phyloP scores from a whole-genome alignment of 1,139 yeast species.

The Taphrina sp. region DNA sequence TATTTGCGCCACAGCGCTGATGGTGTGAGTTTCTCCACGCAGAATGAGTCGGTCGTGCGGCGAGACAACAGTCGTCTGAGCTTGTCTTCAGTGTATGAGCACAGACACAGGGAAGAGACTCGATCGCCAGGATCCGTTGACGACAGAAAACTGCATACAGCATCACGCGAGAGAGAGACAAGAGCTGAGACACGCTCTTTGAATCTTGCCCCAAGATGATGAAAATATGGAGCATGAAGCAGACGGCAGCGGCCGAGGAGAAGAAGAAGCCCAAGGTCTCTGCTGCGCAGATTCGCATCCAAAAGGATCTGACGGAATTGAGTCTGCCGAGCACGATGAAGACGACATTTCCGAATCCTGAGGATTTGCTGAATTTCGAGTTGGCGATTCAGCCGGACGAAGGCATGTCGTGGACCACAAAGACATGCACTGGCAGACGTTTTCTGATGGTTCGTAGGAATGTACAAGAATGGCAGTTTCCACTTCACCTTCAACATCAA shows the following conservation, averaged over 20 bases:
- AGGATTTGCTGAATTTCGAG: constrained; percentile 60
- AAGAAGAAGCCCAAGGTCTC: constrained; percentile 50
- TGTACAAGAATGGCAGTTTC: constrained; percentile 68
- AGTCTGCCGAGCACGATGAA: constrained; percentile 65
- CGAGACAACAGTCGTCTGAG: too few relatives aligned
- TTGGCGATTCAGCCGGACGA: constrained; percentile 68
- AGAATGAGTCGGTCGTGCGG: too few relatives aligned
- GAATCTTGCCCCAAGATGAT: constrained; percentile 29
- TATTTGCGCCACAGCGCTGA: too few relatives aligned
- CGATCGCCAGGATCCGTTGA: too few relatives aligned
- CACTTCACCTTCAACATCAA: constrained; percentile 62
- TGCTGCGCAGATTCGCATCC: constrained; percentile 50
- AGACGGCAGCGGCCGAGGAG: constrained; percentile 35
- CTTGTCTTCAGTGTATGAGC: too few relatives aligned
- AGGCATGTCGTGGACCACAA: constrained; percentile 56
- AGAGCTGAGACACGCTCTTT: too few relatives aligned
- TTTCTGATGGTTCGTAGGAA: constrained; percentile 38
- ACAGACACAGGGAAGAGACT: too few relatives aligned
- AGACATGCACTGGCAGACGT: not conserved
- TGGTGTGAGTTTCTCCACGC: too few relatives aligned
- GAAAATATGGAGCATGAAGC: constrained; percentile 35
- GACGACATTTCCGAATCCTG: constrained; percentile 56
- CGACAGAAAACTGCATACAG: too few relatives aligned
- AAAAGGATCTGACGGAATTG: constrained; percentile 63
- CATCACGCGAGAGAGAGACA: too few relatives aligned